Evolutionary conservation across 108 stramenopile species (phyloP).

Genomic region (Fragilaria crotonensis): DNA sequence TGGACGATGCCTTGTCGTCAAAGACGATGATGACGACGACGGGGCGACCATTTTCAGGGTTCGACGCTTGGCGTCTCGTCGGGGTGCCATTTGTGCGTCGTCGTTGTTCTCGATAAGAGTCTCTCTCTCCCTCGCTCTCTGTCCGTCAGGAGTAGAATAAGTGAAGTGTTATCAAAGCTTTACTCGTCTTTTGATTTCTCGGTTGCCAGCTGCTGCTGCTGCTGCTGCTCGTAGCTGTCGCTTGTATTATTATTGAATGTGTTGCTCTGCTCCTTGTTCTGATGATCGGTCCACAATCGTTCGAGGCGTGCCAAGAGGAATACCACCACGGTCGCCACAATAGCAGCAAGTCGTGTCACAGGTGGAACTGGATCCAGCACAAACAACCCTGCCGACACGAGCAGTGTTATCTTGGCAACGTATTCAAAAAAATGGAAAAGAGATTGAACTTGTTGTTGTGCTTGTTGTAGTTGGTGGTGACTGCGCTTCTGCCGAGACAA

Average conservation of each 20-base stretch:
- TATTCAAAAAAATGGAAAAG: too few species aligned
- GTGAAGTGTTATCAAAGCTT: not conserved
- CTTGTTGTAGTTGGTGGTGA: too few species aligned
- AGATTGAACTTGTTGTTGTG: too few species aligned
- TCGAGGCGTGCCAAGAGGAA: not conserved
- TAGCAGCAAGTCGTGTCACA: not conserved
- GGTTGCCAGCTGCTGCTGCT: not conserved
- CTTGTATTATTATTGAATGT: not conserved
- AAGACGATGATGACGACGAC: not conserved
- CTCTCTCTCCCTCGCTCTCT: not conserved
- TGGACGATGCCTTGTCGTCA: not conserved
- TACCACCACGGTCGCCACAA: not conserved
- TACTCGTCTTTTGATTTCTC: not conserved
- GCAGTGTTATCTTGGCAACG: conserved; percentile 1
- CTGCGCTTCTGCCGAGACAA: too few species aligned
- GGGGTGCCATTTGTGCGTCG: not conserved
- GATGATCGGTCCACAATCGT: not conserved
- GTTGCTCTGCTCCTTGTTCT: conserved; percentile 2
- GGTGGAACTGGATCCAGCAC: conserved; percentile 5
- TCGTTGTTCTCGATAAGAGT: not conserved
- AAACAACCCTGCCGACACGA: not conserved
- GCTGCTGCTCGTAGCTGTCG: not conserved
- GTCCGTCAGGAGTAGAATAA: not conserved
- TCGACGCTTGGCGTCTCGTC: not conserved
- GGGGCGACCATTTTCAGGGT: not conserved